phyloP scores from a whole-genome alignment of 106 monocot genomes.

The Acanthochlamys bracteata region DNA sequence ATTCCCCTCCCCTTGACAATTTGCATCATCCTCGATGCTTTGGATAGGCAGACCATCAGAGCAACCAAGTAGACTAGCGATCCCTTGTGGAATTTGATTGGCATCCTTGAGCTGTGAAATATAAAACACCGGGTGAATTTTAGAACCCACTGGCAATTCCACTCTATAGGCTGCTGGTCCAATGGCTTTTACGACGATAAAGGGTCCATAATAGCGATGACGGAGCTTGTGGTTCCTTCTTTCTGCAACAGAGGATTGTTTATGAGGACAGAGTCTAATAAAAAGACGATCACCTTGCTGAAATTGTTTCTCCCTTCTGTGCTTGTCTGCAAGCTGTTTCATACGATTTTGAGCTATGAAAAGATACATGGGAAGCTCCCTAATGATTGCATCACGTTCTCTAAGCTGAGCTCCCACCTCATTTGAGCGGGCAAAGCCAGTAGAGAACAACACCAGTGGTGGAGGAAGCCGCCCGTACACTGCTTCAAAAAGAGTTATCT shows the following conservation, averaged over 20 bases:
- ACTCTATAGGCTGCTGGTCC: neutral
- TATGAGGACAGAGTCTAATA: neutral
- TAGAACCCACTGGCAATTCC: neutral
- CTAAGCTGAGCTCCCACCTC: neutral
- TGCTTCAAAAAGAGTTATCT: conserved; percentile 1
- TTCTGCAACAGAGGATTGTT: neutral
- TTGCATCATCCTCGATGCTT: no score
- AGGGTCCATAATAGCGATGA: neutral
- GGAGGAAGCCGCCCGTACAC: neutral
- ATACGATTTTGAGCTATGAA: neutral
- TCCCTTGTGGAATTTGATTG: no score
- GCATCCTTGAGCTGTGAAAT: neutral
- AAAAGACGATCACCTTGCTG: neutral
- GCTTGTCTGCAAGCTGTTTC: neutral
- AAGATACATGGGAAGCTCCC: neutral
- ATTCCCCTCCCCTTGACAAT: no score
- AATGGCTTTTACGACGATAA: neutral
- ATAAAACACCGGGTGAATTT: neutral
- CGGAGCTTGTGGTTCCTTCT: neutral
- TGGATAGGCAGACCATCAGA: no score
- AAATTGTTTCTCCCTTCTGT: neutral
- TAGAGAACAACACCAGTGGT: neutral
- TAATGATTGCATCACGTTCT: neutral
- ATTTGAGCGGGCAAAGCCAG: neutral
- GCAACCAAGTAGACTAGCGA: no score